phyloP scores from a whole-genome alignment of 2,329 filamentous ascomycete genomes.

The Colletotrichum magnum region DNA sequence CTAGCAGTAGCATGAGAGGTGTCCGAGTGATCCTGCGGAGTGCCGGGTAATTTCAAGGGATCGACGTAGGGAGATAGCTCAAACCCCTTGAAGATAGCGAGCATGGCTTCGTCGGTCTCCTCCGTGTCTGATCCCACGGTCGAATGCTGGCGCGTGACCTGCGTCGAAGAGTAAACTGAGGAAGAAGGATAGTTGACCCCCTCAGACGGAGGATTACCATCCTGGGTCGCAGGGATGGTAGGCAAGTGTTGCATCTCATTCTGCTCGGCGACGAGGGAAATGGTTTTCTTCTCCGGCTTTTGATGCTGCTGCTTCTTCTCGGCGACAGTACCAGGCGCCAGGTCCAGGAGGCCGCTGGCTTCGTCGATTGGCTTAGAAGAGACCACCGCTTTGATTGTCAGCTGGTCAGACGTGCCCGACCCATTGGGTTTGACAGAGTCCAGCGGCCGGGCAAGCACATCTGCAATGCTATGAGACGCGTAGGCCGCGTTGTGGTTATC shows the following conservation, averaged over 20 bases:
- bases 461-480: not conserved
- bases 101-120: conserved; percentile 7
- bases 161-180: conserved; percentile 35
- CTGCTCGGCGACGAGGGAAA: too few relatives aligned
- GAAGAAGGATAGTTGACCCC: conserved; percentile 26
- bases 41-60: not conserved
- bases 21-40: conserved; percentile 41
- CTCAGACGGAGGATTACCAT: not conserved
- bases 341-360: too few relatives aligned
- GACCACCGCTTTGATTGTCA: conserved; percentile 1
- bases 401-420: conserved; percentile 3
- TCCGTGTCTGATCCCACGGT: conserved; percentile 5
- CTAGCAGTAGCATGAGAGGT: conserved; percentile 47
- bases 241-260: too few relatives aligned
- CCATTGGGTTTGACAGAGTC: not conserved
- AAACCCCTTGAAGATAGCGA: conserved; percentile 52
- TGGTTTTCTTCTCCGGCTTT: too few relatives aligned
- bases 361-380: not conserved
- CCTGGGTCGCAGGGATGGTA: too few relatives aligned
- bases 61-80: conserved; percentile 49
- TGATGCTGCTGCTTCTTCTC: too few relatives aligned
- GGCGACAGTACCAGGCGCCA: too few relatives aligned
- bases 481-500: too few relatives aligned
- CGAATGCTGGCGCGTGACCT: conserved; percentile 20
- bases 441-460: too few relatives aligned